Evolutionary conservation across 768 basidiomycete genomes (phyloP), one percentile per base, ranked within the genome.

Genomic region (Russula sp.): DNA sequence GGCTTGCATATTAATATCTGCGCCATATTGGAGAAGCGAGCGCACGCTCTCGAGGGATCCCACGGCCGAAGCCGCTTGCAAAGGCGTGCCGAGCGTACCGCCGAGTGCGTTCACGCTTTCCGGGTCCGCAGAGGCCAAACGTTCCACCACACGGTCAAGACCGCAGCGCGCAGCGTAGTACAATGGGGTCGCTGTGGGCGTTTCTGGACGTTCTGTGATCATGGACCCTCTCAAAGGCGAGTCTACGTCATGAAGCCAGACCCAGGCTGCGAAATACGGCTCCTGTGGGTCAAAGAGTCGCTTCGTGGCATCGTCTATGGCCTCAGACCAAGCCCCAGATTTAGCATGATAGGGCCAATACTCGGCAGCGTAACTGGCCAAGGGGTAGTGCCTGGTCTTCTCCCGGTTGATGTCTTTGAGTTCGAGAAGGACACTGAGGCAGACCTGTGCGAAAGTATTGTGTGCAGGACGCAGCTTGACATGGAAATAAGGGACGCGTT

Each of bases 221-320:
- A 51, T 51, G 50, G 50, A 34, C 16, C 31, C 34, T 6, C 20
- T 37, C 14, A 22, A 14, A 9, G 39, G 53, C 10, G 35, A 20
- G 35, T 54, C 53, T 40, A 37, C 34, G n/a, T 54, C 53, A 22
- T 54, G n/a, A 14, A 40, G n/a, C 53, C 53, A 54, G 34, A 54
- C 13, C 53, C 53, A 54, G 4, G 37, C 35, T 14, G 53, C 53
- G 14, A 54, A 54, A n/a, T 54, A 40, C 20, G 53, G 53, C 37
- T 40, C 34, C 22, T 54, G 34, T 27, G 34, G 53, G n/a, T 54
- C 53, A 22, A 54, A 54, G 18, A 54, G 34, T 37, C n/a, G 53
- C 6, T 37, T 22, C 11, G 39, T 39, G 35, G 34, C 53, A 10
- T 54, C 53, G 5, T 54, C 16, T n/a, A 54, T 54, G 35, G 34